Percentiles rank a stretch among this genome's conserved stretches.
These are phyloP conservation scores for Dactylellina sp. DNA, from an alignment of 2,329 filamentous ascomycete genomes.

Conservation along the genomic window DNA sequence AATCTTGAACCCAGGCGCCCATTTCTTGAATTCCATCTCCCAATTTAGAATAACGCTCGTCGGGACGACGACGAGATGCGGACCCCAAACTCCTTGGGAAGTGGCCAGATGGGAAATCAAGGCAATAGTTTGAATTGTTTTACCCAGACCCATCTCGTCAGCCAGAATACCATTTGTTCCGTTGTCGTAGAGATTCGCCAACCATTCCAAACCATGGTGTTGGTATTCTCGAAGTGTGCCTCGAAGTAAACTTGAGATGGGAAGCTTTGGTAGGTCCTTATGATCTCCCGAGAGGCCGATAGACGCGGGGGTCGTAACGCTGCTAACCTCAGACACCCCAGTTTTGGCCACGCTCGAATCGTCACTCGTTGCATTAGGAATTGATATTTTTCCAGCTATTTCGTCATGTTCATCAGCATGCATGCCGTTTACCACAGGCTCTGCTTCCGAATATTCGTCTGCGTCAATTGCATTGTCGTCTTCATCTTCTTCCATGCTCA, in stretches of 20 bases:
- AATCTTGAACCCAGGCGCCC: slow-evolving; percentile 97
- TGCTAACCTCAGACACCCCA: slow-evolving; percentile 60
- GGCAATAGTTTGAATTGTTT: slow-evolving; percentile 97
- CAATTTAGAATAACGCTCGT: slow-evolving; percentile 99
- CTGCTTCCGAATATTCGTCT: slow-evolving; percentile 24
- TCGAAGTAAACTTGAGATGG: slow-evolving; percentile 83
- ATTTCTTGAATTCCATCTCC: slow-evolving; percentile 99
- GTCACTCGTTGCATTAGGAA: slow-evolving; percentile 56
- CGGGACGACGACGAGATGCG: slow-evolving; percentile 93
- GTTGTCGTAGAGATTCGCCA: slow-evolving; percentile 90
- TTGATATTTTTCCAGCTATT: slow-evolving; percentile 28
- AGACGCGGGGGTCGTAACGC: slow-evolving; percentile 57
- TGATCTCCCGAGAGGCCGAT: slow-evolving; percentile 33
- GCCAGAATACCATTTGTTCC: slow-evolving; percentile 95
- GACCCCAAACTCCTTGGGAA: slow-evolving; percentile 90
- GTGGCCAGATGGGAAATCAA: slow-evolving; percentile 92
- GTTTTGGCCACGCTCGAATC: slow-evolving; percentile 58
- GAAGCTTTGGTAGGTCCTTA: slow-evolving; percentile 68
- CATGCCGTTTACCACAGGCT: slow-evolving; percentile 41
- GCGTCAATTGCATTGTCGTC: slow-evolving; percentile 61
- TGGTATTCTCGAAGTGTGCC: slow-evolving; percentile 95
- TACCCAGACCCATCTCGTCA: slow-evolving; percentile 96
- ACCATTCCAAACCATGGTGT: slow-evolving; percentile 96
- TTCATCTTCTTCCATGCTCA: slow-evolving; percentile 17
- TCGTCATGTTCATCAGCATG: slow-evolving; percentile 19